These are phyloP conservation scores for Colletotrichum tofieldiae DNA, from an alignment of 2,329 filamentous ascomycete genomes.

Conservation along the genomic window DNA sequence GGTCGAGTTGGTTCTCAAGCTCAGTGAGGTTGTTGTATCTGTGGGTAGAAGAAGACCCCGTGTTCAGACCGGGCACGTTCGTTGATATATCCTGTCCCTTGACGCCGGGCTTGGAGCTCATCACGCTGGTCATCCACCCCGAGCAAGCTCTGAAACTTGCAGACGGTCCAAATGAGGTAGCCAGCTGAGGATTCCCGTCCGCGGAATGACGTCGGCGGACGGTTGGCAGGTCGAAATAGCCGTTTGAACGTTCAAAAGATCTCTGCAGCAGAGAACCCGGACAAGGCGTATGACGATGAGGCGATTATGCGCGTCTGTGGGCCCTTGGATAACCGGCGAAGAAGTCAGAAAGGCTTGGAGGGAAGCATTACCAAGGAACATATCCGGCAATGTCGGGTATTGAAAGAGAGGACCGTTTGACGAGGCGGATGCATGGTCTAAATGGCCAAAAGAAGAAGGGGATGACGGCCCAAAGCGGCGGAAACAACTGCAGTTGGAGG, in stretches of 20 bases:
- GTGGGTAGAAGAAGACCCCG: neutral
- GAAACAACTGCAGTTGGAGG: neutral
- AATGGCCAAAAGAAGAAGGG: slow-evolving; percentile 4
- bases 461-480: slow-evolving; percentile 10
- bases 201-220: slow-evolving; percentile 27
- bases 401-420: neutral
- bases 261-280: slow-evolving; percentile 10
- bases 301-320: slow-evolving; percentile 23
- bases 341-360: slow-evolving; percentile 13
- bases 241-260: neutral
- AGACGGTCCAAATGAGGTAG: slow-evolving; percentile 1
- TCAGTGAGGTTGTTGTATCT: slow-evolving; percentile 10
- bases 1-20: slow-evolving; percentile 2
- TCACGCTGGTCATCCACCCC: slow-evolving; percentile 8
- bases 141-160: neutral
- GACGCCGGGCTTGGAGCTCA: neutral
- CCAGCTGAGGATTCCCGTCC: slow-evolving; percentile 3
- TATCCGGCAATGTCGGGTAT: slow-evolving; percentile 10
- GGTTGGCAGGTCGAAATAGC: slow-evolving; percentile 23
- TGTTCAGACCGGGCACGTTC: slow-evolving; percentile 8
- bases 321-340: slow-evolving; percentile 1
- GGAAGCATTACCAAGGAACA: slow-evolving; percentile 9
- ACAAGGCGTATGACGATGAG: slow-evolving; percentile 20
- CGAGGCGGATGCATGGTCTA: slow-evolving; percentile 13
- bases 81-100: slow-evolving; percentile 30